Evolutionary conservation across 1,284 basidiomycete genomes (phyloP), one percentile per base, ranked within the genome.

Genomic region (Ganoderma leucocontextum): DNA sequence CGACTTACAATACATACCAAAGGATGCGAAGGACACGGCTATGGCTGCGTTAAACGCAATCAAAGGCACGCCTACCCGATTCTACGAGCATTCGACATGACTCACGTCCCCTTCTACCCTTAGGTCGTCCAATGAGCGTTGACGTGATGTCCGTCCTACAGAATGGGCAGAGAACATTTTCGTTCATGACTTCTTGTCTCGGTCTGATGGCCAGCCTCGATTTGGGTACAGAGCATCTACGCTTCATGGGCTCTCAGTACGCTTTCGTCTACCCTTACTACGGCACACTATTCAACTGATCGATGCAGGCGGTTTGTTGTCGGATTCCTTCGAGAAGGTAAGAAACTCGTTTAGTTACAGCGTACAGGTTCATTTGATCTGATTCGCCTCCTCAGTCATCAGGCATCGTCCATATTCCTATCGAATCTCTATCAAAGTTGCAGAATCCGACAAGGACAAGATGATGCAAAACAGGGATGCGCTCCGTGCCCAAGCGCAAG

Each of bases 161-260:
- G 75, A 84, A 85, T 8, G 87, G 84, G 62, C 88, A 85, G 71
- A 83, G 86, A n/a, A 85, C 86, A n/a, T 88, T 95, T 75, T 95
- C 94, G 10, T 98, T 96, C 85, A 90, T 99, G 84, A 91, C 94
- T 0, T 92, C 95, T 78, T 89, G 94, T 0, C 80, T 96, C 22
- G 97, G 97, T 0, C 84, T 99, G 41, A 95, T 98, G 90, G 95
- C 97, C 10, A 96, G 99, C 75, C 75, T 97, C 36, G 95, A 97
- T 78, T 80, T 95, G 58, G 92, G 95, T 19, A 98, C 96, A 0
- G 96, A 98, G 68, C 82, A 94, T 75, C 79, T 97, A 58, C 89
- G 97, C 3, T 98, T 95, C 90, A 91, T 99, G 88, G 97, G 97
- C n/a, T 94, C 96, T 77, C 71, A 64, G 77, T 78, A 53, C 62